These are phyloP conservation scores for Cavenderia fasciculata DNA, from an alignment of 78 protist genomes.

Conservation along the genomic window DNA sequence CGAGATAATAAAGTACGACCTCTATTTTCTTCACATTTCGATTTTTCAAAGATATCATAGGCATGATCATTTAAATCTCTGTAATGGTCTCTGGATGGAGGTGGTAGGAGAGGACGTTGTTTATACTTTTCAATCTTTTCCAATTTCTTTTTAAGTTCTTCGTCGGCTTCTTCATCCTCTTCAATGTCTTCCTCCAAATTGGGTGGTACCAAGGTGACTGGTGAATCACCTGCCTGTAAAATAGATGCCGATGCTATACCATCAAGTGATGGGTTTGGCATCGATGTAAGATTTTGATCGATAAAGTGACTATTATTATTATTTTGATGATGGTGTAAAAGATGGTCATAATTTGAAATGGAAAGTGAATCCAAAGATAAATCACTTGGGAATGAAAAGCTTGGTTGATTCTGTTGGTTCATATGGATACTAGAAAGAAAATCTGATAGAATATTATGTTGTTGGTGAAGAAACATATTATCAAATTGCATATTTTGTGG, in stretches of 20 bases:
- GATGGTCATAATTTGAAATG: neutral
- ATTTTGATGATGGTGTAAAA: neutral
- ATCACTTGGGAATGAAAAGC: too few species aligned
- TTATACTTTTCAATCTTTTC: constrained; percentile 30
- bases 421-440: neutral
- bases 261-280: neutral
- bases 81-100: constrained; percentile 21
- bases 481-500: neutral
- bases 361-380: neutral
- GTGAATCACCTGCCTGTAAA: too few species aligned
- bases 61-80: constrained; percentile 49
- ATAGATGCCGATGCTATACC: neutral
- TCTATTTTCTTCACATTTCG: constrained; percentile 71
- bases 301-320: neutral
- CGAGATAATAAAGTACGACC: constrained; percentile 25
- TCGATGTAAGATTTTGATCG: neutral
- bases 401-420: neutral
- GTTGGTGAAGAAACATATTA: neutral
- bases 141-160: constrained; percentile 21
- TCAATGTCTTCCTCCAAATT: constrained; percentile 2
- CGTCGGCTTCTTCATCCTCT: constrained; percentile 37
- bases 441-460: constrained; percentile 4
- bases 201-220: too few species aligned
- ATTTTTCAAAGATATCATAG: constrained; percentile 64
- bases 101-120: constrained; percentile 39